These are phyloP conservation scores for Pleurotus citrinopileatus DNA, from an alignment of 768 basidiomycete genomes.

Conservation along the genomic window DNA sequence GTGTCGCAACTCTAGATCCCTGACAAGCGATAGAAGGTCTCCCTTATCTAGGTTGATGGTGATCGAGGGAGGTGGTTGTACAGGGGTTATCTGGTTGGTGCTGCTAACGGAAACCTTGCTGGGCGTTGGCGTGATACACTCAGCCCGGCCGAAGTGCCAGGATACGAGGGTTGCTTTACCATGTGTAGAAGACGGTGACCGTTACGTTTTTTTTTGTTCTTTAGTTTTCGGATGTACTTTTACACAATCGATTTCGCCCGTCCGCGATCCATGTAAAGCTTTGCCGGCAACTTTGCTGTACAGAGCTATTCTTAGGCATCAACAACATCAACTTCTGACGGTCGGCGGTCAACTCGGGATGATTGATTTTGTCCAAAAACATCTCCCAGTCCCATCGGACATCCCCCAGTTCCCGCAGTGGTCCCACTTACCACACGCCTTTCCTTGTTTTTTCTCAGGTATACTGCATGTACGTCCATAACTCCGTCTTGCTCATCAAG, in stretches of 20 bases:
- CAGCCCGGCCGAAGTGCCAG: slow-evolving; percentile 55
- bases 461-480: too few species aligned
- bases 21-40: slow-evolving; percentile 1
- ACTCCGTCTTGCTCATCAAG: too few species aligned
- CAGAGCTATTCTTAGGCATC: too few species aligned
- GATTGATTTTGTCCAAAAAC: too few species aligned
- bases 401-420: too few species aligned
- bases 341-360: too few species aligned
- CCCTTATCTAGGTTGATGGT: slow-evolving; percentile 49
- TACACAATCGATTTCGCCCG: neutral
- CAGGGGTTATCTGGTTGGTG: slow-evolving; percentile 77
- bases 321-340: too few species aligned
- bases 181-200: slow-evolving; percentile 62
- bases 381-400: too few species aligned
- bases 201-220: neutral
- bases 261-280: too few species aligned
- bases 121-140: slow-evolving; percentile 88
- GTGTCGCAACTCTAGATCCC: slow-evolving; percentile 19
- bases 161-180: slow-evolving; percentile 86
- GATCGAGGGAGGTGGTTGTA: slow-evolving; percentile 86
- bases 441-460: too few species aligned
- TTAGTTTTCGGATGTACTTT: neutral
- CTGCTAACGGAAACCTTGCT: slow-evolving; percentile 64
- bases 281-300: too few species aligned
- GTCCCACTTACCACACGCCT: too few species aligned